A percentile compares a stretch with the other conserved stretches of the same genome.
These are phyloP conservation scores for Talinum fruticosum DNA, from an alignment of 148 eudicot genomes.

Conservation along the genomic window DNA sequence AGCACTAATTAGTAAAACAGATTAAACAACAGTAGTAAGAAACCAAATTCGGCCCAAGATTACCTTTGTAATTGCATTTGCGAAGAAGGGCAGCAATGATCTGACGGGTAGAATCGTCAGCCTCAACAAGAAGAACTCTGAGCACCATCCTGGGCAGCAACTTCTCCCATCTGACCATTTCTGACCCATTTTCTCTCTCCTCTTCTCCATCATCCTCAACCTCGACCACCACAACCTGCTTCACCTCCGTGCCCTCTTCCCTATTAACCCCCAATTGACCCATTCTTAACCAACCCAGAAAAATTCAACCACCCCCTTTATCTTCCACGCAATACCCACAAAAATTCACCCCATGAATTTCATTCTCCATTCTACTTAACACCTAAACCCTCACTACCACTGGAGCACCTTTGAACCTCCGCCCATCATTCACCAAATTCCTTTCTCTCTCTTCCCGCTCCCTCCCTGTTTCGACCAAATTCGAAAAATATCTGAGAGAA, in stretches of 20 bases:
- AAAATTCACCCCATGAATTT: slow-evolving; percentile 4
- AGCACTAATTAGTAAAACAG: background rate
- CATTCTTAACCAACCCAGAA: background rate
- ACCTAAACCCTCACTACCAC: background rate
- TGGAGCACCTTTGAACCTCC: background rate
- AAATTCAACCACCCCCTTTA: slow-evolving; percentile 26
- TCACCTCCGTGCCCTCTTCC: slow-evolving; percentile 13
- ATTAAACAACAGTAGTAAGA: background rate
- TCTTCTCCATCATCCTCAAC: slow-evolving; percentile 15
- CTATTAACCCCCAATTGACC: background rate
- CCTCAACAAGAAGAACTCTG: slow-evolving; percentile 59
- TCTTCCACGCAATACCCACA: slow-evolving; percentile 22
- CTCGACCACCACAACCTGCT: slow-evolving; percentile 22
- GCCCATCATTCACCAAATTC: slow-evolving; percentile 4
- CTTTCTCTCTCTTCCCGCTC: background rate
- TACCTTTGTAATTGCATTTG: slow-evolving; percentile 61
- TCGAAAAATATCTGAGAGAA: background rate
- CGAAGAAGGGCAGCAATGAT: slow-evolving; percentile 52
- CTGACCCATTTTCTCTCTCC: slow-evolving; percentile 15
- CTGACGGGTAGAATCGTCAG: slow-evolving; percentile 65
- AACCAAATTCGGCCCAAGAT: background rate
- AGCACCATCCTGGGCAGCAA: slow-evolving; percentile 43
- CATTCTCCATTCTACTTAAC: slow-evolving; percentile 18
- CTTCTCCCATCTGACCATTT: slow-evolving; percentile 38
- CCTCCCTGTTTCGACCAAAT: background rate